These are phyloP conservation scores for Penicillium sp. DNA, from an alignment of 2,329 filamentous ascomycete species.

Conservation along the genomic window DNA sequence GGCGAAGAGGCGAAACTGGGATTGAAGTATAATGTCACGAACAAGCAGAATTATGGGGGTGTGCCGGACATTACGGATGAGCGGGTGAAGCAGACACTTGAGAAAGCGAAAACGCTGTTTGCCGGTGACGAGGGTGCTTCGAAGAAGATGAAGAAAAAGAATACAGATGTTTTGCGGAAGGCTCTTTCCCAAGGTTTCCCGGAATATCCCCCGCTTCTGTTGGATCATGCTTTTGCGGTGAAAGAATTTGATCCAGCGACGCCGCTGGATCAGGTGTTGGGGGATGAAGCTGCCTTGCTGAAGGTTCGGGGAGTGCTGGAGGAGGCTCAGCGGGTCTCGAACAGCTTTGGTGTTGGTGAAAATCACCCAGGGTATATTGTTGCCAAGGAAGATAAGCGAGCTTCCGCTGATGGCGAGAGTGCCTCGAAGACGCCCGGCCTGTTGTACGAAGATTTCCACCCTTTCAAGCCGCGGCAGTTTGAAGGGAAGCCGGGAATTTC, in stretches of 20 bases:
- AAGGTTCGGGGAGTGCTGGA: constrained; percentile 69
- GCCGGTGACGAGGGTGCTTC: constrained; percentile 43
- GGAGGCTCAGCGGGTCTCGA: constrained; percentile 70
- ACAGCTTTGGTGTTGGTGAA: constrained; percentile 67
- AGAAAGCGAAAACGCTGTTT: constrained; percentile 59
- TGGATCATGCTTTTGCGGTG: constrained; percentile 80
- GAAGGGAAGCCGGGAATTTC: constrained; percentile 66
- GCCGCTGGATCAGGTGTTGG: constrained; percentile 70
- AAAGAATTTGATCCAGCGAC: constrained; percentile 70
- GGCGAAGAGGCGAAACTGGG: constrained; percentile 84
- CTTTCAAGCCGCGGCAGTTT: constrained; percentile 83
- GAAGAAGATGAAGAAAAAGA: constrained; percentile 75
- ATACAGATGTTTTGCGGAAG: constrained; percentile 74
- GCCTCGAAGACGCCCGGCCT: constrained; percentile 47
- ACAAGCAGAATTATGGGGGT: constrained; percentile 80
- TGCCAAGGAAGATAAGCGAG: constrained; percentile 60
- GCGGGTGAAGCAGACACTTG: constrained; percentile 69
- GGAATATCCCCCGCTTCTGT: constrained; percentile 82
- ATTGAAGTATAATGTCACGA: constrained; percentile 74
- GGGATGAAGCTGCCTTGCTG: constrained; percentile 65
- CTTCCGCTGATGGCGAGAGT: constrained; percentile 46
- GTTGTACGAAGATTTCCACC: constrained; percentile 93
- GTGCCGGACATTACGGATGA: constrained; percentile 75
- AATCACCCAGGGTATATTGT: constrained; percentile 83
- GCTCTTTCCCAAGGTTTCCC: constrained; percentile 81